phyloP scores from a whole-genome alignment of 352 stramenopile genomes.

The Aphanomyces stellatus region DNA sequence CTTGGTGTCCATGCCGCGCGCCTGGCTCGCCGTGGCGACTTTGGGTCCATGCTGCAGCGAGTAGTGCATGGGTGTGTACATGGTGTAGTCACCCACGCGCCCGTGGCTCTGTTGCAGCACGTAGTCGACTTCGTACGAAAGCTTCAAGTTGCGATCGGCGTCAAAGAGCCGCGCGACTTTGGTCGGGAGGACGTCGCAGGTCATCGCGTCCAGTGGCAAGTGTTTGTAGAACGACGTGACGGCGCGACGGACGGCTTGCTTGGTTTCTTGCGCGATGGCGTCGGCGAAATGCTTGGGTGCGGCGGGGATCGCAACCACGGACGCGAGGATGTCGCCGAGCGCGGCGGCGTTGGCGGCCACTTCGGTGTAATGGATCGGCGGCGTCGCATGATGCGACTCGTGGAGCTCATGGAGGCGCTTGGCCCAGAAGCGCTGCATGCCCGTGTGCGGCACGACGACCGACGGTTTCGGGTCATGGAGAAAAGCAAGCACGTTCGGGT shows the following conservation, averaged over 20 bases:
- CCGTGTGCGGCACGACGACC: neutral
- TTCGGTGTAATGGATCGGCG: neutral
- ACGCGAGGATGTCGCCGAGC: neutral
- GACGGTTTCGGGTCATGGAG: neutral
- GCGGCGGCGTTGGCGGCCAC: neutral
- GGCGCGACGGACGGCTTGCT: neutral
- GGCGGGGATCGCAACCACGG: neutral
- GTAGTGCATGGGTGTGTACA: slow-evolving; percentile 12
- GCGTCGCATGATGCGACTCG: neutral
- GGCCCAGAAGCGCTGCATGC: slow-evolving; percentile 1
- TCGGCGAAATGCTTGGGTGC: neutral
- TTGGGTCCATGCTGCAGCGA: neutral
- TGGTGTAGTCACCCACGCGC: neutral
- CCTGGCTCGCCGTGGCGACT: neutral
- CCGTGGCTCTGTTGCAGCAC: neutral
- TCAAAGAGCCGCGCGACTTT: slow-evolving; percentile 65
- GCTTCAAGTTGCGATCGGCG: slow-evolving; percentile 48
- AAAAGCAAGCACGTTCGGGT: neutral
- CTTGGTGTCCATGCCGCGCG: neutral
- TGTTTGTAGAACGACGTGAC: slow-evolving; percentile 55
- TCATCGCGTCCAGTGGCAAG: slow-evolving; percentile 56
- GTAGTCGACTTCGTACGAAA: slow-evolving; percentile 55
- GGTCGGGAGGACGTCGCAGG: slow-evolving; percentile 54
- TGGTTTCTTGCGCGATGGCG: neutral
- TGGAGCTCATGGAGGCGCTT: neutral